phyloP scores from a whole-genome alignment of 768 basidiomycete genomes.

The Termitomyces sp. region DNA sequence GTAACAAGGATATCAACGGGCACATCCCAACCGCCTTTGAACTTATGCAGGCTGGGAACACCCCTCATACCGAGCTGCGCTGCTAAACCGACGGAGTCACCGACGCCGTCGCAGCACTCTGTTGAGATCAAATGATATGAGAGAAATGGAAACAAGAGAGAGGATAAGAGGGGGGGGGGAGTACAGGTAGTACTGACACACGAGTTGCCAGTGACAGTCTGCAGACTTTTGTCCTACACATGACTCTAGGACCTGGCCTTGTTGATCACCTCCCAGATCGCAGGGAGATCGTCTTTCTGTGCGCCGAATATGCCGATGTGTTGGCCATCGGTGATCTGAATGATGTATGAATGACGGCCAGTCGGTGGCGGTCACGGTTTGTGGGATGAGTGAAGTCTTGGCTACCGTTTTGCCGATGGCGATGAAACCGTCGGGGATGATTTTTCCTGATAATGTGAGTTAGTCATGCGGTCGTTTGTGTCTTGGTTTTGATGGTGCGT shows the following conservation, averaged over 20 bases:
- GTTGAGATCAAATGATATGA: too few relatives aligned
- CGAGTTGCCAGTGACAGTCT: conserved; percentile 73
- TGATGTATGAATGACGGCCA: too few relatives aligned
- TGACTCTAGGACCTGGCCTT: conserved; percentile 72
- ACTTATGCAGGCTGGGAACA: conserved; percentile 67
- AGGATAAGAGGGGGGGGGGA: neutral
- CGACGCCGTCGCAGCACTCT: conserved; percentile 67
- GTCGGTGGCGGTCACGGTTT: neutral
- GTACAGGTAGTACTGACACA: conserved; percentile 65
- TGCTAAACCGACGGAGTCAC: conserved; percentile 73
- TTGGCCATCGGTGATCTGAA: conserved; percentile 35
- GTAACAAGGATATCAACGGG: conserved; percentile 75
- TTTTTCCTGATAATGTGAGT: conserved; percentile 77
- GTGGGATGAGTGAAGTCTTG: conserved; percentile 27
- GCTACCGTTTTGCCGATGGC: conserved; percentile 63
- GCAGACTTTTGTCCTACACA: conserved; percentile 64
- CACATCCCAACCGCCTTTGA: conserved; percentile 77
- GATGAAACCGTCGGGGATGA: conserved; percentile 62
- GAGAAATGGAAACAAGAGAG: neutral
- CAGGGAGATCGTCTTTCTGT: conserved; percentile 61
- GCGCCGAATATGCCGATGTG: conserved; percentile 74
- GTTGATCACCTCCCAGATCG: conserved; percentile 62
- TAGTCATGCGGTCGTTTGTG: conserved; percentile 68
- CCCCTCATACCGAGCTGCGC: conserved; percentile 68
- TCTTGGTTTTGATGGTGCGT: conserved; percentile 68